Evolutionary conservation across 441 rosid genomes (phyloP), one percentile per base, ranked within the genome.

Genomic region (Biscutella laevigata): DNA sequence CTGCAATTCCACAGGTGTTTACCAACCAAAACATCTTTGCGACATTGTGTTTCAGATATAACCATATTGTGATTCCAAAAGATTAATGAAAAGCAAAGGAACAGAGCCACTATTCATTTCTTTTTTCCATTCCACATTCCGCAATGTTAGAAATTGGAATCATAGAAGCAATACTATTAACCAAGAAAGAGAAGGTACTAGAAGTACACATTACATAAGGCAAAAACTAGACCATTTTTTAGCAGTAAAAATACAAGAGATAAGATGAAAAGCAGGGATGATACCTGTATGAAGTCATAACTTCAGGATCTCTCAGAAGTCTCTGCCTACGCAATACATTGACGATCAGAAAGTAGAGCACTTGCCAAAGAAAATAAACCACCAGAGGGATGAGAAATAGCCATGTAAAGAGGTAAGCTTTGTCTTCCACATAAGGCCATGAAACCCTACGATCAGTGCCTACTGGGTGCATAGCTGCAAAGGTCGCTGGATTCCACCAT

Each of bases 261-360:
- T 17, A n/a, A 39, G 48, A 61, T 28, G 49, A n/a, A n/a, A 28
- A n/a, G 26, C 4, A 53, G 27, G 20, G 9, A 21, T 20, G 17
- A 15, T 51, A 87, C 98, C 98, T 80, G 79, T 87, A 91, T 11
- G 96, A 91, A 51, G 98, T 91, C 98, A 91, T 91, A 55, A 91
- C 98, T 79, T 88, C 96, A 41, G 98, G 98, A 71, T 91, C 98
- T 72, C 89, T 79, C 11, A 91, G 64, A 44, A 91, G 70, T 71
- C 98, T 78, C 67, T 91, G 98, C 22, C 89, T 74, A 41, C 95
- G 95, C 0, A 91, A 72, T 60, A 91, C 96, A 67, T 91, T 67
- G 68, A 91, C 98, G 20, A 91, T 83, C 57, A 91, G 83, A 53
- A 85, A 88, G 67, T 88, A 91, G 46, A 91, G 88, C 35, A 59